Conservation (phyloP, 768 basidiomycete genomes). For the Calocera cornea region DNA sequence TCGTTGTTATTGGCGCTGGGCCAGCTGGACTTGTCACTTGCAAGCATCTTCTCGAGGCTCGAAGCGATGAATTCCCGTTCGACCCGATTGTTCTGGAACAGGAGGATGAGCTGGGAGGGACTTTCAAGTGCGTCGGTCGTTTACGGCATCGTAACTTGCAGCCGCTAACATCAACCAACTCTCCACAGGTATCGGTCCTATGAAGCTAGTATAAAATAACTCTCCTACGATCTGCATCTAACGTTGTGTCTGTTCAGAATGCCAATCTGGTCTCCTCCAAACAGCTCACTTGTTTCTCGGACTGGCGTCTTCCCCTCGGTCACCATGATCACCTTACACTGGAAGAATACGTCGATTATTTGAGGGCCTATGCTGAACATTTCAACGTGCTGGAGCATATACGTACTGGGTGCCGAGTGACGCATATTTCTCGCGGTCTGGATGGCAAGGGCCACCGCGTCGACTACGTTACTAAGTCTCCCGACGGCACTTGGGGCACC, state of each 20-base stretch:
- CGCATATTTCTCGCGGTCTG: slow-evolving; percentile 25
- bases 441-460: slow-evolving; percentile 28
- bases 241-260: slow-evolving; percentile 24
- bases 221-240: background rate
- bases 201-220: slow-evolving; percentile 22
- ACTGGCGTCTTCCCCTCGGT: slow-evolving; percentile 38
- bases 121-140: slow-evolving; percentile 25
- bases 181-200: slow-evolving; percentile 31
- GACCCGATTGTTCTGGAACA: slow-evolving; percentile 39
- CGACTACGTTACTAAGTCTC: slow-evolving; percentile 21
- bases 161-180: background rate
- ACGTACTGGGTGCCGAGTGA: slow-evolving; percentile 27
- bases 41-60: slow-evolving; percentile 35
- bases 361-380: slow-evolving; percentile 33
- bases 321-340: slow-evolving; percentile 38
- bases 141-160: background rate
- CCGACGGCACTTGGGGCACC: slow-evolving; percentile 21
- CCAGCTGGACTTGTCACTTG: slow-evolving; percentile 38
- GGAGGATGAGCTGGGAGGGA: slow-evolving; percentile 39
- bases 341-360: slow-evolving; percentile 40
- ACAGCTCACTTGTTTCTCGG: slow-evolving; percentile 46
- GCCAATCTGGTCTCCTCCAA: slow-evolving; percentile 42
- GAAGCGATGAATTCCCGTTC: slow-evolving; percentile 30
- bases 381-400: slow-evolving; percentile 32
- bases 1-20: slow-evolving; percentile 31